Evolutionary conservation across 805 yeast species (phyloP).

Genomic region (Wickerhamiella shivajii): DNA sequence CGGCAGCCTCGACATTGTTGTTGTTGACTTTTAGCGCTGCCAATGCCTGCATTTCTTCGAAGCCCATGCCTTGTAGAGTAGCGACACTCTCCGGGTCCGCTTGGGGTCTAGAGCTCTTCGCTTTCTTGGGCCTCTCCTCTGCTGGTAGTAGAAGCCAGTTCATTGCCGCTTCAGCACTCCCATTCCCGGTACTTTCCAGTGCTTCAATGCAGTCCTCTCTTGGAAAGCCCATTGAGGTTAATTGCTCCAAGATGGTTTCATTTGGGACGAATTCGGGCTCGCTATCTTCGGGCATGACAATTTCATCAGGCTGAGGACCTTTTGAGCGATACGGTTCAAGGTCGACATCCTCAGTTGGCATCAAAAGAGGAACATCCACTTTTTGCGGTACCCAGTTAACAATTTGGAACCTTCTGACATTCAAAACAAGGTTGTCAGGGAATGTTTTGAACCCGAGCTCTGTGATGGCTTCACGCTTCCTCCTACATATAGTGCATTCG

Average conservation of each 20-base stretch:
- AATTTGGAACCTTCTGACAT: conserved; percentile 66
- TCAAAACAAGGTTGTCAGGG: conserved; percentile 59
- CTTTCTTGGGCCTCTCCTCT: not conserved
- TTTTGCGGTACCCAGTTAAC: conserved; percentile 87
- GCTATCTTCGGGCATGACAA: conserved; percentile 23
- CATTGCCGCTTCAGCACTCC: conserved; percentile 55
- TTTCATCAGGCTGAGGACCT: conserved; percentile 31
- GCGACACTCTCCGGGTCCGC: conserved; percentile 29
- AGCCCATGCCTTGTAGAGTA: conserved; percentile 62
- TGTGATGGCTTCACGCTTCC: conserved; percentile 28
- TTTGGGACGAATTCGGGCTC: conserved; percentile 31
- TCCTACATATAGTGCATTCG: conserved; percentile 31
- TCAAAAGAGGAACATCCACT: conserved; percentile 51
- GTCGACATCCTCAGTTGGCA: conserved; percentile 33
- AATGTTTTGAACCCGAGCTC: conserved; percentile 39
- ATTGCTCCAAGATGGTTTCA: conserved; percentile 34
- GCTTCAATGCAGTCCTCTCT: conserved; percentile 51
- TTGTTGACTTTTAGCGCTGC: conserved; percentile 53
- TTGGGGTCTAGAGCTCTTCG: not conserved
- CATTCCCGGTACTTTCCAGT: conserved; percentile 56
- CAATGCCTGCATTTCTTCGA: conserved; percentile 44
- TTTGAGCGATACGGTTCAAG: conserved; percentile 30
- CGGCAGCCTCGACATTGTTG: conserved; percentile 57
- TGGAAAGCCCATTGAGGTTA: conserved; percentile 81
- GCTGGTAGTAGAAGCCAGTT: conserved; percentile 54